Percentiles rank a stretch among this genome's conserved stretches.
phyloP scores from a whole-genome alignment of 2,329 filamentous ascomycete species.

The Beauveria scarabaeidicola region DNA sequence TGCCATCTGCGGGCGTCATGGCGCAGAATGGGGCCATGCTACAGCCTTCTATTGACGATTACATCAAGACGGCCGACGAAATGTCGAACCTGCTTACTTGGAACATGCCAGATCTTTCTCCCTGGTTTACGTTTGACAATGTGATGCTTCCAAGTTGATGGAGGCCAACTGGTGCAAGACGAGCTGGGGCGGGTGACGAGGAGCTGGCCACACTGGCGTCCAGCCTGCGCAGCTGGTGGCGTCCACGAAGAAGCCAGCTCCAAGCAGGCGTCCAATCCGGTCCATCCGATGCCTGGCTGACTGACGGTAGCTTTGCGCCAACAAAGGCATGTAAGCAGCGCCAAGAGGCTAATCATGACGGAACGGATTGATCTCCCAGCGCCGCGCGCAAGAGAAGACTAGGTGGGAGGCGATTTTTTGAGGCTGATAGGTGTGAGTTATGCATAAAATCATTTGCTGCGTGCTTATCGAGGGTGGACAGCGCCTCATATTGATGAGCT shows the following conservation, averaged over 20 bases:
- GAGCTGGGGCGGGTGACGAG: neutral
- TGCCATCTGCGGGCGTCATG: slow-evolving; percentile 13
- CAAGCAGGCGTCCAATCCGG: neutral
- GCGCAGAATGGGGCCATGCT: slow-evolving; percentile 13
- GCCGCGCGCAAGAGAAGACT: too few relatives aligned
- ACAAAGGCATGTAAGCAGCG: slow-evolving; percentile 3
- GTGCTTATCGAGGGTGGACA: neutral
- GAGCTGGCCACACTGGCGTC: neutral
- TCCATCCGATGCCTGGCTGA: neutral
- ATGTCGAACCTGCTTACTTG: slow-evolving; percentile 20
- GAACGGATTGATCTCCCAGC: neutral
- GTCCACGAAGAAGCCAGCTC: neutral
- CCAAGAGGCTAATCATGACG: neutral
- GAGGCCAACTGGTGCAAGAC: neutral
- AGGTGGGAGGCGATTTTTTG: neutral
- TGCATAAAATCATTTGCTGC: neutral
- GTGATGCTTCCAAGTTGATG: slow-evolving; percentile 8
- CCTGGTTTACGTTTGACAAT: slow-evolving; percentile 11
- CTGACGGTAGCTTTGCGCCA: neutral
- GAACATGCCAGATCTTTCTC: slow-evolving; percentile 15
- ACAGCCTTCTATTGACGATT: slow-evolving; percentile 17
- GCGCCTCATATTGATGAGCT: neutral
- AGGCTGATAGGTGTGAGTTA: neutral
- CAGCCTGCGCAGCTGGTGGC: neutral
- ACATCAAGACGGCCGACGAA: slow-evolving; percentile 19